A percentile compares a stretch with the other conserved stretches of the same genome.
Evolutionary conservation across 352 stramenopile species (phyloP).

Genomic region (Peronospora tabacina): DNA sequence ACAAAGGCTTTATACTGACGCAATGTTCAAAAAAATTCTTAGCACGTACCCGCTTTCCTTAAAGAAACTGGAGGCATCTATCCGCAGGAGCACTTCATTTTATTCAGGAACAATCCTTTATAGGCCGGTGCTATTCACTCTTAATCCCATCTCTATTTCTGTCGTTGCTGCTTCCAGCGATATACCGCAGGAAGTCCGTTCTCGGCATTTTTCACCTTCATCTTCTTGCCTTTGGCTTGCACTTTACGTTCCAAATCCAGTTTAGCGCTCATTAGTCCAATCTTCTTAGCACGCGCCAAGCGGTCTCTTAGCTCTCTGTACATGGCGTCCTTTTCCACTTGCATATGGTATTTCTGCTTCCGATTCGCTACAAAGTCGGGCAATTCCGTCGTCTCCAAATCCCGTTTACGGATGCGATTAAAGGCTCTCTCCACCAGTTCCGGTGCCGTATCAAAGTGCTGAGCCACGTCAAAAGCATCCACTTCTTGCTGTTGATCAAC

Average conservation of each 20-base stretch:
- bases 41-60: no score
- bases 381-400: constrained; percentile 44
- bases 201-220: constrained; percentile 68
- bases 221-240: constrained; percentile 76
- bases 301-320: constrained; percentile 67
- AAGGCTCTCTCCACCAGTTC: constrained; percentile 63
- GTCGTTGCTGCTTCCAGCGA: constrained; percentile 84
- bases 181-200: constrained; percentile 74
- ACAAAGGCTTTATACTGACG: no score
- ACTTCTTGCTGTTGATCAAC: constrained; percentile 79
- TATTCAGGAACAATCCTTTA: no score
- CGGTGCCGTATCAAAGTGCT: constrained; percentile 88
- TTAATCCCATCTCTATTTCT: constrained; percentile 42
- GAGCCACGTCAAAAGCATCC: constrained; percentile 82
- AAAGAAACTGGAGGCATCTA: no score
- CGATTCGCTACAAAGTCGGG: constrained; percentile 22
- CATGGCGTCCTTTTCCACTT: constrained; percentile 50
- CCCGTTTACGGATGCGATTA: constrained; percentile 62
- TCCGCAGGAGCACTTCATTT: no score
- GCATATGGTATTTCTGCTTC: constrained; percentile 47
- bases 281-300: constrained; percentile 56
- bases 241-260: constrained; percentile 81
- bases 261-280: constrained; percentile 62
- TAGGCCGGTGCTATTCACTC: no score
- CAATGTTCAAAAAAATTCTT: constrained; percentile 10